These are phyloP conservation scores for Tetratostichococcus sp. DNA, from an alignment of 139 green algal species.

Conservation along the genomic window DNA sequence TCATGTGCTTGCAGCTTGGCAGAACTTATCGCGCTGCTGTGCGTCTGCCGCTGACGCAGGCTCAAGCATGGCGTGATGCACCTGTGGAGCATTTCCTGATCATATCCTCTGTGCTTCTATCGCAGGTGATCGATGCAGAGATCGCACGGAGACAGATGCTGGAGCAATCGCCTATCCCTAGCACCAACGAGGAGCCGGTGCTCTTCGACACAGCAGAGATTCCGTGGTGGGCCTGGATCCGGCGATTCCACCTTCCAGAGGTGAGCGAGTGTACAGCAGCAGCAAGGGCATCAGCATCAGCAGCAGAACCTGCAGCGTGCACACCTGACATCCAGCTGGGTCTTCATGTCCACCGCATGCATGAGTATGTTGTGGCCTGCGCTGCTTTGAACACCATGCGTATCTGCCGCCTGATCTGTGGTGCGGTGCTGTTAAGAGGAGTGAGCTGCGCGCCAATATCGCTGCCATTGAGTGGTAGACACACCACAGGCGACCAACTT, in stretches of 20 bases:
- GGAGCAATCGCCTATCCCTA: conserved; percentile 75
- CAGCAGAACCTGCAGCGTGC: too few species aligned
- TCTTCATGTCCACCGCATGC: neutral
- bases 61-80: too few species aligned
- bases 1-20: too few species aligned
- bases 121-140: conserved; percentile 86
- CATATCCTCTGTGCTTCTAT: too few species aligned
- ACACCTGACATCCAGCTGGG: neutral
- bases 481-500: too few species aligned
- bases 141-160: conserved; percentile 82
- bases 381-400: neutral
- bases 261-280: conserved; percentile 20
- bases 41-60: too few species aligned
- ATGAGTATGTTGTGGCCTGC: too few species aligned
- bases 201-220: conserved; percentile 90
- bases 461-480: too few species aligned
- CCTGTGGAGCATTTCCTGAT: too few species aligned
- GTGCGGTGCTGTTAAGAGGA: too few species aligned
- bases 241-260: conserved; percentile 92
- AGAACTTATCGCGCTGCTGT: neutral
- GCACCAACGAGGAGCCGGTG: conserved; percentile 83
- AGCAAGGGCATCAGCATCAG: too few species aligned
- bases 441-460: too few species aligned
- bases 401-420: neutral
- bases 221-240: conserved; percentile 92